Percentiles rank a stretch among this genome's conserved stretches.
These are phyloP conservation scores for Alternaria metachromatica DNA, from an alignment of 2,329 filamentous ascomycete species.

Conservation along the genomic window DNA sequence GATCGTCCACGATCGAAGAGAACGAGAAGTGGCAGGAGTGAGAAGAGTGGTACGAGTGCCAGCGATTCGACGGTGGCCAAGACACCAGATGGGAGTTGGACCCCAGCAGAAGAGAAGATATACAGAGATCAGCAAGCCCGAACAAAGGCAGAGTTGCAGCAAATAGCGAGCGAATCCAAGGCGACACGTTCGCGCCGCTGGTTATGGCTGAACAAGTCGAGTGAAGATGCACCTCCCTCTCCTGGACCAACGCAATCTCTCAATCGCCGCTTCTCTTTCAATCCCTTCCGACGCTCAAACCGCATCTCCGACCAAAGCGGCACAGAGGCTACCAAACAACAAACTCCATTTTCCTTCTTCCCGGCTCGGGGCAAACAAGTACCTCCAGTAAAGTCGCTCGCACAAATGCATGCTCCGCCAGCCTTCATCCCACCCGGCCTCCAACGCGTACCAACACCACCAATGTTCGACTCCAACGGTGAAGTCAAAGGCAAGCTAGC, in stretches of 20 bases:
- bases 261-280: slow-evolving; percentile 18
- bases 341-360: not conserved
- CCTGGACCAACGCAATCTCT: not conserved
- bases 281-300: slow-evolving; percentile 27
- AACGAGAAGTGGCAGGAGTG: slow-evolving; percentile 12
- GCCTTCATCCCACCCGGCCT: slow-evolving; percentile 37
- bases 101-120: slow-evolving; percentile 3
- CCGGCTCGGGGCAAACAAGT: not conserved
- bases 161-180: slow-evolving; percentile 21
- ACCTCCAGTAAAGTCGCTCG: slow-evolving; percentile 4
- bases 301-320: slow-evolving; percentile 15
- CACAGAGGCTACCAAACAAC: slow-evolving; percentile 14
- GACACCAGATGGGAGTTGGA: slow-evolving; percentile 14
- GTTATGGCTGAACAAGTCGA: slow-evolving; percentile 25
- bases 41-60: slow-evolving; percentile 4
- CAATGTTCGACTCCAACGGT: slow-evolving; percentile 26
- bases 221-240: slow-evolving; percentile 15
- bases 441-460: slow-evolving; percentile 35
- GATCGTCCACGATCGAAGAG: slow-evolving; percentile 11
- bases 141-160: slow-evolving; percentile 19
- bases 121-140: slow-evolving; percentile 13
- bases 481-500: slow-evolving; percentile 39
- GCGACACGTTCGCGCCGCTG: slow-evolving; percentile 23
- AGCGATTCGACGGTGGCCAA: slow-evolving; percentile 19
- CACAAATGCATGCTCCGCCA: slow-evolving; percentile 28